Evolutionary conservation across 1,284 basidiomycete species (phyloP).

Genomic region (Vanrija humicola): DNA sequence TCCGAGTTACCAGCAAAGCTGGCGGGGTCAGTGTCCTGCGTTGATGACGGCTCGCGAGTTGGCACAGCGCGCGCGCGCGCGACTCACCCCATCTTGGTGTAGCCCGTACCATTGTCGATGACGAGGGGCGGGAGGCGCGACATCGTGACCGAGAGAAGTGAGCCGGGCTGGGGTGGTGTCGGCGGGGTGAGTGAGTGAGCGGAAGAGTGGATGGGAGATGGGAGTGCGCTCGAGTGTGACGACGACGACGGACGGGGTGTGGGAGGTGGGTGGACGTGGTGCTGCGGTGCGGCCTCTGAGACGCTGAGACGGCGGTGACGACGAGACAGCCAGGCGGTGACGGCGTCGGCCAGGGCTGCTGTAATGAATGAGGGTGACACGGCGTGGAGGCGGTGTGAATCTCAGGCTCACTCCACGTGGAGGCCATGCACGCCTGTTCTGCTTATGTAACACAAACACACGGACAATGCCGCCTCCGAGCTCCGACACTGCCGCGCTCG

Average conservation of each 20-base stretch:
- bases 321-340: no score
- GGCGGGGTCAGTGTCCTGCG: not conserved
- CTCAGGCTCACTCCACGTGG: not conserved
- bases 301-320: not conserved
- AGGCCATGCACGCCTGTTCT: no score
- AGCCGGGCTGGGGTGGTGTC: not conserved
- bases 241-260: not conserved
- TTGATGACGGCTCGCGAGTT: not conserved
- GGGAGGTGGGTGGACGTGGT: not conserved
- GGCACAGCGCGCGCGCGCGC: not conserved
- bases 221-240: not conserved
- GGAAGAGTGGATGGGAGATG: not conserved
- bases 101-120: conserved; percentile 97
- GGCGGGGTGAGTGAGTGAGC: not conserved
- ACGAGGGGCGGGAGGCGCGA: conserved; percentile 81
- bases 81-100: conserved; percentile 90
- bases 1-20: conserved; percentile 99
- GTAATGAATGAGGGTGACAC: not conserved
- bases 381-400: not conserved
- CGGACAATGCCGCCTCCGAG: no score
- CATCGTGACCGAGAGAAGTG: conserved; percentile 52
- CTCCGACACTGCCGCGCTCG: no score
- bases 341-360: no score
- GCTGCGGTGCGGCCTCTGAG: not conserved
- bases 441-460: no score